Evolutionary conservation across 805 yeast genomes (phyloP).

Genomic region (Candida orba): DNA sequence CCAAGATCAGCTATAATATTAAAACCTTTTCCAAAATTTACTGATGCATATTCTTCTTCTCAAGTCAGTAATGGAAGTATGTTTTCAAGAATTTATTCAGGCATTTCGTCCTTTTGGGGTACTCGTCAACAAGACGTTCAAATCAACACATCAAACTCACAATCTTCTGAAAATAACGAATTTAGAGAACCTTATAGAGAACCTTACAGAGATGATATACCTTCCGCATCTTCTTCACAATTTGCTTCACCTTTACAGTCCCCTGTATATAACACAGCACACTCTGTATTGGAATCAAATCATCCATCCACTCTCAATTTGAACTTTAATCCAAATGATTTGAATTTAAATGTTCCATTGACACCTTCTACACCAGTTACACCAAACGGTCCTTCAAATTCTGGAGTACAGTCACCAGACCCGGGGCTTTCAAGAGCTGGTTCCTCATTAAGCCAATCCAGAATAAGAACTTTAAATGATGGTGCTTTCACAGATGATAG

Average conservation of each 20-base stretch:
- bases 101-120: slow-evolving; percentile 30
- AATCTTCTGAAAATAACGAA: too few relatives aligned
- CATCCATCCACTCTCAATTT: slow-evolving; percentile 21
- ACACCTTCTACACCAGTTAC: slow-evolving; percentile 14
- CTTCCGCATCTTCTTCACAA: slow-evolving; percentile 18
- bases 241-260: slow-evolving; percentile 24
- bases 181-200: slow-evolving; percentile 6
- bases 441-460: slow-evolving; percentile 11
- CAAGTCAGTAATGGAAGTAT: slow-evolving; percentile 17
- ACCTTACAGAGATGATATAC: slow-evolving; percentile 10
- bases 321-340: slow-evolving; percentile 14
- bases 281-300: slow-evolving; percentile 6
- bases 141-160: neutral
- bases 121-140: slow-evolving; percentile 3
- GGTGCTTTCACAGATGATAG: slow-evolving; percentile 28
- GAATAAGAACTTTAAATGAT: slow-evolving; percentile 23
- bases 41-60: slow-evolving; percentile 23
- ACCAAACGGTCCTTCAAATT: slow-evolving; percentile 11
- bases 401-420: slow-evolving; percentile 1
- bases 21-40: slow-evolving; percentile 43
- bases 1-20: slow-evolving; percentile 73
- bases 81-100: slow-evolving; percentile 26
- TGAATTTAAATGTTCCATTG: neutral
- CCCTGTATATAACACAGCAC: slow-evolving; percentile 9
- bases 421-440: slow-evolving; percentile 7